Evolutionary conservation across 2,329 filamentous ascomycete genomes (phyloP).

Genomic region (Mycosphaerelloides madeirae): DNA sequence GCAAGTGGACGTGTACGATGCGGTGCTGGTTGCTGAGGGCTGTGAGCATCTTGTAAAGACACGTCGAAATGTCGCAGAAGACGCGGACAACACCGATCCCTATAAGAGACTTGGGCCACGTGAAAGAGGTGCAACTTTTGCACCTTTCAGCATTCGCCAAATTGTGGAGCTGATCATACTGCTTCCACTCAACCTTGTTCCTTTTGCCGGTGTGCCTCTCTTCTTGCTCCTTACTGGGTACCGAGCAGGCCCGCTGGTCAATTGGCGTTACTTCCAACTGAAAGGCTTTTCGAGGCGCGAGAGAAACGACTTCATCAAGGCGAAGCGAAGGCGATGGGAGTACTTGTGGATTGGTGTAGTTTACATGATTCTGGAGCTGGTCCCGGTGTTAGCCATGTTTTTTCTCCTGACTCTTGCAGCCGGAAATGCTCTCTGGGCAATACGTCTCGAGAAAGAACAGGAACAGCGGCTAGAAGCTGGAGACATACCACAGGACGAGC

Average conservation of each 20-base stretch:
- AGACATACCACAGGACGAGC: conserved; percentile 19
- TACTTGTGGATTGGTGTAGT: conserved; percentile 93
- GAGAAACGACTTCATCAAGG: conserved; percentile 63
- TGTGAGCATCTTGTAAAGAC: conserved; percentile 61
- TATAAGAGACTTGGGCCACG: conserved; percentile 80
- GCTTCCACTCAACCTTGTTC: conserved; percentile 76
- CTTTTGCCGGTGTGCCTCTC: conserved; percentile 73
- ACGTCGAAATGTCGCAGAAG: conserved; percentile 58
- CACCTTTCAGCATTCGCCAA: conserved; percentile 86
- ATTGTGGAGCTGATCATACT: conserved; percentile 72
- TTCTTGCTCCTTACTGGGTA: conserved; percentile 88
- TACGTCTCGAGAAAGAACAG: conserved; percentile 63
- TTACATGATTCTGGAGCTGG: conserved; percentile 77
- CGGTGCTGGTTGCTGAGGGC: conserved; percentile 68
- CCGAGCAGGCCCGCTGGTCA: conserved; percentile 78
- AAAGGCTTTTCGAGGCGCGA: conserved; percentile 69
- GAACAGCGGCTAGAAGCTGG: conserved; percentile 10
- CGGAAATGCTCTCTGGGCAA: conserved; percentile 82
- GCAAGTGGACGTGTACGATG: conserved; percentile 76
- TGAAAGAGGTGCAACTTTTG: conserved; percentile 69
- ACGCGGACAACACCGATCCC: conserved; percentile 66
- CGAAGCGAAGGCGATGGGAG: conserved; percentile 63
- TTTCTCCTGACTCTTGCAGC: conserved; percentile 84
- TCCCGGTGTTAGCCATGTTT: conserved; percentile 87
- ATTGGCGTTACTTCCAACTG: conserved; percentile 86